These are phyloP conservation scores for Astragalus glycyphyllos DNA, from an alignment of 306 rosid species.

Conservation along the genomic window DNA sequence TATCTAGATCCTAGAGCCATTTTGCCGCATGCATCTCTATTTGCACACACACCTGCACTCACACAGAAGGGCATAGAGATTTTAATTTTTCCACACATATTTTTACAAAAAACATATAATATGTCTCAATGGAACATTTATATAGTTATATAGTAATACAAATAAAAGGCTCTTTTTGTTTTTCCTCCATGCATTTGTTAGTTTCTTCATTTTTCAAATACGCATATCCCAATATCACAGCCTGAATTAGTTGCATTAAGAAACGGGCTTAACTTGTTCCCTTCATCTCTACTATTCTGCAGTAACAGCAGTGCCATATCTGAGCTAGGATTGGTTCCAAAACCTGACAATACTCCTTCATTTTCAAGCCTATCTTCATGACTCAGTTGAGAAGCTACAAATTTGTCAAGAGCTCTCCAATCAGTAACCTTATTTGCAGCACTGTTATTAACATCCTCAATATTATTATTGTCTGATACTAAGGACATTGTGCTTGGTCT, in stretches of 20 bases:
- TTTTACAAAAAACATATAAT: constrained; percentile 55
- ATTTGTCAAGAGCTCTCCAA: constrained; percentile 96
- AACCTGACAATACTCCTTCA: constrained; percentile 54
- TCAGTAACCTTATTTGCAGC: constrained; percentile 65
- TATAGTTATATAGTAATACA: constrained; percentile 42
- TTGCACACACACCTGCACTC: constrained; percentile 29
- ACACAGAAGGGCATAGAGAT: constrained; percentile 23
- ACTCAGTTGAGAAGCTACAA: constrained; percentile 97
- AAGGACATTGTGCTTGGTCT: constrained; percentile 61
- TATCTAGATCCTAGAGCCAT: constrained; percentile 27
- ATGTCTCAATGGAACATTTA: constrained; percentile 42
- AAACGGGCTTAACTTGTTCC: constrained; percentile 63
- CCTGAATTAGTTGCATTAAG: constrained; percentile 64
- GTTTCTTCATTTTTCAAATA: constrained; percentile 71
- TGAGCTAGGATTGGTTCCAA: constrained; percentile 44
- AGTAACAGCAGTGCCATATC: constrained; percentile 60
- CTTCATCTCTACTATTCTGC: constrained; percentile 60
- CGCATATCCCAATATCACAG: constrained; percentile 90
- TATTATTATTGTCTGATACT: constrained; percentile 47
- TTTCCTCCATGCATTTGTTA: not conserved
- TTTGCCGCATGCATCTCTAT: constrained; percentile 40
- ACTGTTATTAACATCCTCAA: constrained; percentile 47
- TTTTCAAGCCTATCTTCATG: constrained; percentile 61
- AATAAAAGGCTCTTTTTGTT: not conserved
- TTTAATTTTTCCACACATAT: constrained; percentile 55